Evolutionary conservation across 2,329 filamentous ascomycete species (phyloP).

Genomic region (Penicillium paneum): DNA sequence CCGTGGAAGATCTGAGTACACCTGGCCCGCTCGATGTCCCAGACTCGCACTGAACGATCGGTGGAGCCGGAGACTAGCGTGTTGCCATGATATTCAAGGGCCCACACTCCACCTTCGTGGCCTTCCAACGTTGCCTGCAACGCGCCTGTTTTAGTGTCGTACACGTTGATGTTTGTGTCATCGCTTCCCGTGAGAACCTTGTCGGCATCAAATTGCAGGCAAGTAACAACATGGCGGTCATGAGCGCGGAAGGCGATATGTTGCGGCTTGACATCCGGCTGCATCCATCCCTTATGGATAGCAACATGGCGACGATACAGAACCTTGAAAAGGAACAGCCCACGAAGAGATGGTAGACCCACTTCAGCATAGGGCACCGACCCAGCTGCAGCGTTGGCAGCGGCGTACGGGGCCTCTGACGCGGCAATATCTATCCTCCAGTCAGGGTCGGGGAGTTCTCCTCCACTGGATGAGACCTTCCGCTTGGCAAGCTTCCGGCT

Average conservation of each 20-base stretch:
- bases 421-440: conserved; percentile 49
- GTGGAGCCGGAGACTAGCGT: conserved; percentile 93
- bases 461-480: conserved; percentile 49
- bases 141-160: conserved; percentile 91
- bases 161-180: conserved; percentile 96
- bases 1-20: conserved; percentile 97
- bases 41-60: conserved; percentile 96
- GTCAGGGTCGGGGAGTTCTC: conserved; percentile 40
- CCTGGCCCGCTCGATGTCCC: conserved; percentile 91
- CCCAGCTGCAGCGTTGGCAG: conserved; percentile 74
- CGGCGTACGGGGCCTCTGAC: conserved; percentile 80
- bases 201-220: conserved; percentile 94
- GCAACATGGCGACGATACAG: conserved; percentile 90
- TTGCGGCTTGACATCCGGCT: conserved; percentile 72
- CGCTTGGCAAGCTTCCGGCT: conserved; percentile 57
- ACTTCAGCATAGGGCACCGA: conserved; percentile 79
- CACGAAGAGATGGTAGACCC: conserved; percentile 72
- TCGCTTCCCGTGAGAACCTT: conserved; percentile 98
- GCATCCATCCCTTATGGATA: conserved; percentile 90
- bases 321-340: conserved; percentile 92
- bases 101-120: conserved; percentile 97
- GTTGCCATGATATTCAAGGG: conserved; percentile 92
- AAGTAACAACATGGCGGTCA: conserved; percentile 93
- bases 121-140: conserved; percentile 80
- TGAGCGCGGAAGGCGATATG: conserved; percentile 97